phyloP scores from a whole-genome alignment of 2,329 filamentous ascomycete genomes.

The Chaetomium globosum region DNA sequence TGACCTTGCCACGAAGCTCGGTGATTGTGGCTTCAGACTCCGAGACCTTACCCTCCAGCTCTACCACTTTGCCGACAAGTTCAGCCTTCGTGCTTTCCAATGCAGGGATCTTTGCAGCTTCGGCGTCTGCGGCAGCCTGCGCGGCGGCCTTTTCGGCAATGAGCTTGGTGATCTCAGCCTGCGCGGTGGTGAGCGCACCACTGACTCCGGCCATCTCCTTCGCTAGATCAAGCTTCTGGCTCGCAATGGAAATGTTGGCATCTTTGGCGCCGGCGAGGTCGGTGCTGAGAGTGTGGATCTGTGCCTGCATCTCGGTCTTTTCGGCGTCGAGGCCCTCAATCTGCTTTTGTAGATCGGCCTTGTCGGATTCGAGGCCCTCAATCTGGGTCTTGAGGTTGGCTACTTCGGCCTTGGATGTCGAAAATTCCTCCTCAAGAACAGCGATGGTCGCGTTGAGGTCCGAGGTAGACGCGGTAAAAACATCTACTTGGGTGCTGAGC shows the following conservation, averaged over 20 bases:
- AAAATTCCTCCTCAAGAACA: constrained; percentile 37
- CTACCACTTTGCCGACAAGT: constrained; percentile 26
- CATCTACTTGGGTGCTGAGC: constrained; percentile 39
- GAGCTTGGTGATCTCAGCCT: constrained; percentile 33
- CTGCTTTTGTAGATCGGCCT: constrained; percentile 32
- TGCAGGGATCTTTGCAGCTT: constrained; percentile 34
- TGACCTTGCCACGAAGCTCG: constrained; percentile 31
- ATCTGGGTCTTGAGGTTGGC: constrained; percentile 30
- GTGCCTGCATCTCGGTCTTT: constrained; percentile 27
- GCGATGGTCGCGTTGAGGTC: constrained; percentile 36
- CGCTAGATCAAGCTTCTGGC: constrained; percentile 36
- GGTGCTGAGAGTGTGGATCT: constrained; percentile 34
- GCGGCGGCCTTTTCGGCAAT: constrained; percentile 31
- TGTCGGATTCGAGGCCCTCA: constrained; percentile 36
- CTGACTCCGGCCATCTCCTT: constrained; percentile 29
- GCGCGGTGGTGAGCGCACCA: constrained; percentile 31
- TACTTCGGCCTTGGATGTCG: constrained; percentile 30
- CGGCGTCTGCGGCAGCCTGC: constrained; percentile 32
- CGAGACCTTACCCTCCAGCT: constrained; percentile 30
- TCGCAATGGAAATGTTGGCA: constrained; percentile 37
- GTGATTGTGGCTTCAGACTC: constrained; percentile 32
- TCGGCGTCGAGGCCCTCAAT: constrained; percentile 31
- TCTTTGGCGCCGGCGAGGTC: constrained; percentile 38
- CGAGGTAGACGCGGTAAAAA: constrained; percentile 36
- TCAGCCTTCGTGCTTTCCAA: constrained; percentile 28